Evolutionary conservation across 2,329 filamentous ascomycete species (phyloP), one percentile per base, ranked within the genome.

Genomic region (Cladorrhinum sp.): DNA sequence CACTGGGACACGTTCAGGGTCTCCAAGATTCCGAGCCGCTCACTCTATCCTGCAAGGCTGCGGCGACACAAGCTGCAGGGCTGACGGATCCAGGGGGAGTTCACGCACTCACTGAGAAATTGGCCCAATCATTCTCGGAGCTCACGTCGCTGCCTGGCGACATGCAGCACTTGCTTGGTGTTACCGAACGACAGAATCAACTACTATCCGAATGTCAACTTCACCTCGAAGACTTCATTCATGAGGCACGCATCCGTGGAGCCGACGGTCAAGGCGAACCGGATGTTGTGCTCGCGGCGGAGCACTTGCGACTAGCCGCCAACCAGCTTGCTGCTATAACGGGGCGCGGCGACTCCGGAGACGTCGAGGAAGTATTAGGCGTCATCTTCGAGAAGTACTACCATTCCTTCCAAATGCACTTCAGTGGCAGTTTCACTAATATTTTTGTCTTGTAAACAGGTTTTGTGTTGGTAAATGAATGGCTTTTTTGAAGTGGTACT

Each of bases 321-420:
- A 85, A 88, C 57, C 88, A 86, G 64, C 80, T 97, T n/a, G 89
- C 92, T 1, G 86, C 87, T 60, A 96, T 98, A 68, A 98, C 92
- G 1, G 95, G 95, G 0, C 86, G 86, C 59, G 93, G 92, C 0
- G 91, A 92, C 68, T 85, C 84, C 46, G 91, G 92, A 2, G 94
- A 98, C 74, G 92, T 98, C 16, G 94, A 99, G 73, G 95, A 98
- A 72, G 91, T 99, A 7, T 77, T 99, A 50, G 95, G 95, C 0
- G 93, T 99, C 21, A 93, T 99, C 3, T 99, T 99, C 77, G 94
- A 98, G 74, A 98, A 96, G 91, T 96, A 78, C 57, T 23, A 57
- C 48, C 80, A 85, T 84, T 36, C 46, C 48, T 10, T 52, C 46
- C 39, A 12, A 9, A 26, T 36, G 54, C 23, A 5, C 39, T 51